Base-by-base conservation (phyloP, 306 rosid species). In the Prunus mongolica region DNA sequence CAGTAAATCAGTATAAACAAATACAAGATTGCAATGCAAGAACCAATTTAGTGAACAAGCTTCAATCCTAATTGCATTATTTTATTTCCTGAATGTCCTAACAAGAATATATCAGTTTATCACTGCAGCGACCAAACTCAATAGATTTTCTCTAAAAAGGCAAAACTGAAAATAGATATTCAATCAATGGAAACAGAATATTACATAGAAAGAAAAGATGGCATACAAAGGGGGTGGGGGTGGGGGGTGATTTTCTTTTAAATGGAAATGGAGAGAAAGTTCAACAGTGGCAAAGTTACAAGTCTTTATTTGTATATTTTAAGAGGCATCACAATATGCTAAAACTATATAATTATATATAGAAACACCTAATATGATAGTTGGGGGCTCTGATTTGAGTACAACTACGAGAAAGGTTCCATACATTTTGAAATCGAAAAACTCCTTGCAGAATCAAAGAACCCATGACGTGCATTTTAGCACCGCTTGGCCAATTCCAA, bases 391-490 rank as follows among this genome's bases (percentile, higher is more conserved):
- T 44, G 34, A 24, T 44, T 66, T 44, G 12, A 60, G 13, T 15
- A 8, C 7, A 61, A 27, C 18, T 18, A 45, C n/a, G 58, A 63
- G 67, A 67, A 54, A 70, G 52, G 22, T 54, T 76, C 50, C 87
- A 20, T 82, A 86, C 91, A 67, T 32, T 85, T 57, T 65, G 82
- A 72, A 79, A 82, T 73, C 73, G 79, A 60, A 90, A 75, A 80
- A 90, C 88, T 82, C 88, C 82, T 83, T 92, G 97, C 79, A 95
- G 91, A 79, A 92, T 89, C 73, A 92, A 79, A 82, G 97, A 95
- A 76, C 99, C 97, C 87, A 91, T 82, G 65, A 86, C 84, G 41
- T 86, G 84, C 79, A 95, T 88, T 81, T 76, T 90, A 72, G 75
- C 85, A 55, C 93, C 90, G 41, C 80, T 82, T 27, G 80, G 83